Evolutionary conservation across 2,329 filamentous ascomycete genomes (phyloP).

Genomic region (Colletotrichum orchidophilum): DNA sequence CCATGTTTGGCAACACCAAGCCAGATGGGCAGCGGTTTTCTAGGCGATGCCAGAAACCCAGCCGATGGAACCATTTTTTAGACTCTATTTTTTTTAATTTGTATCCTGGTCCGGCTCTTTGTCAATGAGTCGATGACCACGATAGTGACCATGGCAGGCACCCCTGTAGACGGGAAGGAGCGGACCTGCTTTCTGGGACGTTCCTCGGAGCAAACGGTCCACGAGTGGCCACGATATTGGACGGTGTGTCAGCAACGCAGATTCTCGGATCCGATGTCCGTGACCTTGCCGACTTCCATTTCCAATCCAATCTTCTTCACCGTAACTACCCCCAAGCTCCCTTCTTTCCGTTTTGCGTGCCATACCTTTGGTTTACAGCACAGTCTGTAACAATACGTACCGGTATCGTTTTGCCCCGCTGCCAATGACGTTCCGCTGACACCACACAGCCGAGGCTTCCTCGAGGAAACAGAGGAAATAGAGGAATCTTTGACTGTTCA

Average conservation of each 20-base stretch:
- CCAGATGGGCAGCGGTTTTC: too few species aligned
- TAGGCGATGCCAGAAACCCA: constrained; percentile 24
- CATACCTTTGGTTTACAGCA: neutral
- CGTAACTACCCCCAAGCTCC: neutral
- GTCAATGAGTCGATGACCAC: neutral
- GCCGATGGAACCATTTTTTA: neutral
- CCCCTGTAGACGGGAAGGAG: constrained; percentile 7
- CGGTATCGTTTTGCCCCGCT: neutral
- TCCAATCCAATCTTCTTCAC: neutral
- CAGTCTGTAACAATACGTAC: neutral
- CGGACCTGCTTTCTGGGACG: neutral
- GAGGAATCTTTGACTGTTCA: neutral
- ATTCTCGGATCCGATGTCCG: neutral
- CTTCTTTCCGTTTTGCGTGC: too few species aligned
- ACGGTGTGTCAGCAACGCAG: neutral
- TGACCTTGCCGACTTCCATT: constrained; percentile 1
- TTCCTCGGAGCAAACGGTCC: constrained; percentile 28
- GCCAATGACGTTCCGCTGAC: constrained; percentile 30
- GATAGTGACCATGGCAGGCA: neutral
- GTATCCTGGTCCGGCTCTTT: neutral
- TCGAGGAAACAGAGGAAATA: neutral
- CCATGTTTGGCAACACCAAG: too few species aligned
- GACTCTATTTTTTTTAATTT: neutral
- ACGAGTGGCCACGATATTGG: neutral
- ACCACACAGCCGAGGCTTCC: constrained; percentile 1